Percentiles rank a stretch among this genome's conserved stretches.
Conservation (phyloP, 192 early-diverging fungal species). For the Endogone sp. region DNA sequence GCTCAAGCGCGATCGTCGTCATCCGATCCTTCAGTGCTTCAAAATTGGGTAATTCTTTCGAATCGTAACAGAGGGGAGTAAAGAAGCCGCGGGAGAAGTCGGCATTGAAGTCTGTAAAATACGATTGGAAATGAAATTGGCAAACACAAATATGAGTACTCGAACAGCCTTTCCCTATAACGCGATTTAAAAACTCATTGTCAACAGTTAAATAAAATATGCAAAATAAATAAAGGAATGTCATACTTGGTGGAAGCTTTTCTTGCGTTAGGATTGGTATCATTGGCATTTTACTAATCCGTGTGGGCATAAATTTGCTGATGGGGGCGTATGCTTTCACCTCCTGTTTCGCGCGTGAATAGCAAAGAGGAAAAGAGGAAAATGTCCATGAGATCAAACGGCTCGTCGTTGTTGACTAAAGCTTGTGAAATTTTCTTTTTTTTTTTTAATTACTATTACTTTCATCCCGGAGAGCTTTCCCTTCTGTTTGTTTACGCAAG, state of each 20-base stretch:
- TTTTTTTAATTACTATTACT: too few relatives aligned
- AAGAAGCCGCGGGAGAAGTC: constrained; percentile 67
- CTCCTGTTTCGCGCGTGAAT: not conserved
- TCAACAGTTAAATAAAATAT: constrained; percentile 1
- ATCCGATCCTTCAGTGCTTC: constrained; percentile 62
- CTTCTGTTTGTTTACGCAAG: not conserved
- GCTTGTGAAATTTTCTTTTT: too few relatives aligned
- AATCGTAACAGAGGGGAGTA: constrained; percentile 62
- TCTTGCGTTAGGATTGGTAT: not conserved
- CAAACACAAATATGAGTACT: constrained; percentile 16
- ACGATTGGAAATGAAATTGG: not conserved
- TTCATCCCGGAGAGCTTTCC: not conserved
- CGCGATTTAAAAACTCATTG: not conserved
- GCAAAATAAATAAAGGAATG: not conserved
- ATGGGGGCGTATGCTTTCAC: not conserved
- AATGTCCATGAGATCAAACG: not conserved
- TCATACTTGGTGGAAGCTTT: not conserved
- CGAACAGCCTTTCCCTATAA: too few relatives aligned
- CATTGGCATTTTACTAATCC: not conserved
- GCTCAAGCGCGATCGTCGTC: constrained; percentile 64
- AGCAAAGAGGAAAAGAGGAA: not conserved
- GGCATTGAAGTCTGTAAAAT: constrained; percentile 18
- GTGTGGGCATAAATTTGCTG: not conserved
- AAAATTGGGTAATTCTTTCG: constrained; percentile 60
- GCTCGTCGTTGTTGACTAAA: too few relatives aligned